Percentiles rank a stretch among this genome's conserved stretches.
Evolutionary conservation across 768 basidiomycete species (phyloP).

Genomic region (Crucibulum laeve): DNA sequence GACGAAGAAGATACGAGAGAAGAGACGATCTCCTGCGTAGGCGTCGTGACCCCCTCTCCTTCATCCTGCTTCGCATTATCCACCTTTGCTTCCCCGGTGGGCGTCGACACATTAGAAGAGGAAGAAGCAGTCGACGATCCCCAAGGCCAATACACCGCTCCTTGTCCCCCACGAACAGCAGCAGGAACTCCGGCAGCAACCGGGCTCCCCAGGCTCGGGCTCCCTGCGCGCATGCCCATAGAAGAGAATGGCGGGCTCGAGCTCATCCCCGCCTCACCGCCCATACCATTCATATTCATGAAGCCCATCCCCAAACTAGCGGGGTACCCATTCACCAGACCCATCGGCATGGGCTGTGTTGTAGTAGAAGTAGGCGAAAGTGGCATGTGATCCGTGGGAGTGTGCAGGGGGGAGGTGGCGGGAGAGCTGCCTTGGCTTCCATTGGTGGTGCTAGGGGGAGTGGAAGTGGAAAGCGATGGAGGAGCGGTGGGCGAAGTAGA

Average conservation of each 20-base stretch:
- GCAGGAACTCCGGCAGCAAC: background rate
- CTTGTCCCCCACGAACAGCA: background rate
- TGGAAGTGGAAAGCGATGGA: background rate
- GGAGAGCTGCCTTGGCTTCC: background rate
- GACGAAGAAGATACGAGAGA: too few relatives aligned
- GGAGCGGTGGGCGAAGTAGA: conserved; percentile 2
- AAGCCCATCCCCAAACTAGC: conserved; percentile 5
- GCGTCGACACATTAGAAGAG: too few relatives aligned
- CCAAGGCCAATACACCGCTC: conserved; percentile 18
- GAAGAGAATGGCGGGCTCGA: conserved; percentile 27
- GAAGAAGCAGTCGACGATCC: conserved; percentile 10
- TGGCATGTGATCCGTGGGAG: conserved; percentile 8
- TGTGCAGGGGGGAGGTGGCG: background rate
- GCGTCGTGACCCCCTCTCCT: too few relatives aligned
- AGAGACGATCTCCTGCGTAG: too few relatives aligned
- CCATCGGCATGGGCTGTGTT: conserved; percentile 7
- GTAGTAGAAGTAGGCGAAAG: too few relatives aligned
- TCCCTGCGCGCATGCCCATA: too few relatives aligned
- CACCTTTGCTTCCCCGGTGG: too few relatives aligned
- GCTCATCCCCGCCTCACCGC: conserved; percentile 16
- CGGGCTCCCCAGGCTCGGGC: background rate
- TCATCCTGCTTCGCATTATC: too few relatives aligned
- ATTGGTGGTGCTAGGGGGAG: background rate
- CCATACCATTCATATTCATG: conserved; percentile 5
- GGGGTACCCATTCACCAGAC: conserved; percentile 8